Percentiles rank a stretch among this genome's conserved stretches.
phyloP scores from a whole-genome alignment of 2,329 filamentous ascomycete species.

The Cladophialophora bantiana region DNA sequence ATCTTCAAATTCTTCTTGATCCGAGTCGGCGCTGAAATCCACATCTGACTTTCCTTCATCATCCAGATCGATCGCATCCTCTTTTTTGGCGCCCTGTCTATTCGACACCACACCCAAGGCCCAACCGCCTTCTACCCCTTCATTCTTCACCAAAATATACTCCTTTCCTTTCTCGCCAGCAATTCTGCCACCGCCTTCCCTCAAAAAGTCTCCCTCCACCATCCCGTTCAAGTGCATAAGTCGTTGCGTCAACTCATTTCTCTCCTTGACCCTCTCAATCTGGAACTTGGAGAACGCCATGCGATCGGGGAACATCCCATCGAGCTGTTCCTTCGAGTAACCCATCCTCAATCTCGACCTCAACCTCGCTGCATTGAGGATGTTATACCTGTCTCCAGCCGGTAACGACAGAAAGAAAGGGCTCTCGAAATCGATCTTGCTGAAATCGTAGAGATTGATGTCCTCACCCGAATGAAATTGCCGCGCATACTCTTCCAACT shows the following conservation, averaged over 20 bases:
- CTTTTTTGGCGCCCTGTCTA: slow-evolving; percentile 77
- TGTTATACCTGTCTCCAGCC: slow-evolving; percentile 91
- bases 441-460: slow-evolving; percentile 89
- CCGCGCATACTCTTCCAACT: slow-evolving; percentile 89
- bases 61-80: slow-evolving; percentile 94
- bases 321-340: slow-evolving; percentile 92
- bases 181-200: slow-evolving; percentile 61
- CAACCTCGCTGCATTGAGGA: slow-evolving; percentile 89
- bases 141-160: slow-evolving; percentile 95
- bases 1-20: slow-evolving; percentile 85
- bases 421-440: slow-evolving; percentile 97
- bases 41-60: slow-evolving; percentile 57
- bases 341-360: slow-evolving; percentile 93
- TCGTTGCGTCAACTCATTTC: slow-evolving; percentile 92
- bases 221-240: slow-evolving; percentile 95
- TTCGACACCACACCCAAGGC: slow-evolving; percentile 90
- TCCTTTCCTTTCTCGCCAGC: slow-evolving; percentile 84
- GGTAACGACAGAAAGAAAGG: slow-evolving; percentile 94
- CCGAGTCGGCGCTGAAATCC: slow-evolving; percentile 41
- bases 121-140: slow-evolving; percentile 94
- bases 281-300: slow-evolving; percentile 98
- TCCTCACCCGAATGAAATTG: slow-evolving; percentile 94
- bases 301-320: slow-evolving; percentile 94
- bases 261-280: slow-evolving; percentile 89
- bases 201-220: slow-evolving; percentile 66